A percentile compares a stretch with the other conserved stretches of the same genome.
Conservation (phyloP, 345 rosid genomes). For the Mercurialis annua region DNA sequence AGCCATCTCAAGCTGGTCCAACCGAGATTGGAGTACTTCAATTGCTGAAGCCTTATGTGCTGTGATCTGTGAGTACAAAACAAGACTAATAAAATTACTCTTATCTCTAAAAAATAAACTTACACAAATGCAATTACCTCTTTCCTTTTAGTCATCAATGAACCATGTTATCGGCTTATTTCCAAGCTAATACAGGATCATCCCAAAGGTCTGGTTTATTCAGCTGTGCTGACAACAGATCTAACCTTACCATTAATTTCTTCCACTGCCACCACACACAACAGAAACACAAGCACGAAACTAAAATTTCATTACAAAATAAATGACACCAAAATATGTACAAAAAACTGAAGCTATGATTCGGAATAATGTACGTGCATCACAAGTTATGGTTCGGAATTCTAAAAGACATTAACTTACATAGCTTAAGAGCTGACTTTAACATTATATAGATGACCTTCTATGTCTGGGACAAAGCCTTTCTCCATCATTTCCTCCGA, state of each 20-base stretch:
- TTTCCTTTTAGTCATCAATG: conserved; percentile 63
- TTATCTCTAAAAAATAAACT: background rate
- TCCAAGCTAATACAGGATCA: conserved; percentile 84
- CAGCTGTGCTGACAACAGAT: conserved; percentile 60
- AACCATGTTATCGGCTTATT: conserved; percentile 87
- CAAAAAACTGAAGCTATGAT: background rate
- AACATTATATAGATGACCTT: conserved; percentile 64
- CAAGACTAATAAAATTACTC: background rate
- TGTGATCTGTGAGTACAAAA: conserved; percentile 51
- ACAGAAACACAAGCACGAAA: too few species aligned
- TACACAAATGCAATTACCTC: conserved; percentile 64
- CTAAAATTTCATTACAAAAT: too few species aligned
- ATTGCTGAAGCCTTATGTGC: conserved; percentile 90
- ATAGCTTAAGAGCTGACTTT: conserved; percentile 20
- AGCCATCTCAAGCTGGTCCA: conserved; percentile 87
- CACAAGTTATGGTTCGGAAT: too few species aligned
- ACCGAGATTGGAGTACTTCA: conserved; percentile 88
- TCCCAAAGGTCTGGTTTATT: conserved; percentile 77
- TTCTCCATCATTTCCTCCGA: conserved; percentile 72
- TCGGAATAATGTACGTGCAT: background rate
- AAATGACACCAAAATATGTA: too few species aligned
- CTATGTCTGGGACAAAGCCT: conserved; percentile 80
- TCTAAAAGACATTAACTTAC: too few species aligned
- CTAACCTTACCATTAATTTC: conserved; percentile 56
- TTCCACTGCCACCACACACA: conserved; percentile 65